These are phyloP conservation scores for Backusella westeae DNA, from an alignment of 192 early-diverging fungal genomes.

Conservation along the genomic window DNA sequence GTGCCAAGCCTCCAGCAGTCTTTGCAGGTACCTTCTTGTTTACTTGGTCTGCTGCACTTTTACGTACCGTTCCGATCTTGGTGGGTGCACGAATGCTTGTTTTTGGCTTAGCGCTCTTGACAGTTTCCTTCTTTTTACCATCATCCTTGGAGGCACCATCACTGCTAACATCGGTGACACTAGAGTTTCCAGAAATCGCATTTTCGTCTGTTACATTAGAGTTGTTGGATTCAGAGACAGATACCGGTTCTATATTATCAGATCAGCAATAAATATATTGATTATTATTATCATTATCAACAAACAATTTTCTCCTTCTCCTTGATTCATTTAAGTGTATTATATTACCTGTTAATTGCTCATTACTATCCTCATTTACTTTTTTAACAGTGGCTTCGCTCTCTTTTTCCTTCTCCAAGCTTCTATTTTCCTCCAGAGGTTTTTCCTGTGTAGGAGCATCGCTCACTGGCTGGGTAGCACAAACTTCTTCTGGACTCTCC, in stretches of 20 bases:
- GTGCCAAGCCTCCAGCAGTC: neutral
- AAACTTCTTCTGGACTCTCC: neutral
- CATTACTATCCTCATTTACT: neutral
- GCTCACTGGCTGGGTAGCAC: neutral
- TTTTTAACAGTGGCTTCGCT: neutral
- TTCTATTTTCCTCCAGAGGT: neutral
- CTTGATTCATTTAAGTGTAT: neutral
- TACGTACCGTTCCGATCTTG: neutral
- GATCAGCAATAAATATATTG: neutral
- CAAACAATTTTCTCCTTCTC: neutral
- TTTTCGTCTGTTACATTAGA: neutral
- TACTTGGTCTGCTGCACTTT: neutral
- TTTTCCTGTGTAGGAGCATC: neutral
- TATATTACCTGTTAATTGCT: constrained; percentile 2
- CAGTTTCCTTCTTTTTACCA: neutral
- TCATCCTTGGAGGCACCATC: neutral
- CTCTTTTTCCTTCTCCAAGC: neutral
- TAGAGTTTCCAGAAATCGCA: neutral
- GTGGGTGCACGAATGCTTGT: neutral
- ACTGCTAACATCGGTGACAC: neutral
- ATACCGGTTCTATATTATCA: neutral
- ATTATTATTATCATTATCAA: neutral
- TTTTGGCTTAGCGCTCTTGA: constrained; percentile 8
- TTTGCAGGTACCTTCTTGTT: constrained; percentile 2
- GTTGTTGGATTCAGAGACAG: neutral